phyloP scores from a whole-genome alignment of 805 yeast genomes.

The Candida ovalis region DNA sequence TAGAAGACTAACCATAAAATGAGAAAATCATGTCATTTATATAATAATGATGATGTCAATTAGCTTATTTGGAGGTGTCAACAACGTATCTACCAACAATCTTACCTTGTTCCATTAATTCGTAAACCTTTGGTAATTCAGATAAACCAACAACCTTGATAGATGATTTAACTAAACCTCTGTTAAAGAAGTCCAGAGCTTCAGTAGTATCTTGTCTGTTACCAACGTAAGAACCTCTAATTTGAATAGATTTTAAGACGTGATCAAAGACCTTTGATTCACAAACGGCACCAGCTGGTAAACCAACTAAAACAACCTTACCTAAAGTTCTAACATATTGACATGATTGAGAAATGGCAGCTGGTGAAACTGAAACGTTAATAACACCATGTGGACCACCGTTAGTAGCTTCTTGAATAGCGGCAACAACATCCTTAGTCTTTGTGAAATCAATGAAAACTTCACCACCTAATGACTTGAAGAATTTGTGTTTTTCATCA shows the following conservation, averaged over 20 bases:
- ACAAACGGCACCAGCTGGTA: constrained; percentile 59
- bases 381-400: constrained; percentile 53
- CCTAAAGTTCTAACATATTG: constrained; percentile 48
- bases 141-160: constrained; percentile 53
- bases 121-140: constrained; percentile 44
- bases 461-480: constrained; percentile 42
- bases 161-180: constrained; percentile 51
- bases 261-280: constrained; percentile 49
- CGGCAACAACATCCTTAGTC: constrained; percentile 34
- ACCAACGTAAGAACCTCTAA: constrained; percentile 58
- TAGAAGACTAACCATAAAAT: not conserved
- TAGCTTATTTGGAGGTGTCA: constrained; percentile 40
- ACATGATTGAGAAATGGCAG: constrained; percentile 42
- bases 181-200: constrained; percentile 50
- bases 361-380: constrained; percentile 49
- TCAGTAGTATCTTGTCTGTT: constrained; percentile 59
- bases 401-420: constrained; percentile 37
- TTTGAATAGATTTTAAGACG: constrained; percentile 51
- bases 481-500: constrained; percentile 40
- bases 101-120: constrained; percentile 58
- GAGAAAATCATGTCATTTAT: not conserved
- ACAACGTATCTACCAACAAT: constrained; percentile 63
- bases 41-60: not conserved
- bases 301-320: constrained; percentile 57
- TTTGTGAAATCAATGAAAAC: constrained; percentile 42